Evolutionary conservation across 768 basidiomycete species (phyloP), one percentile per base, ranked within the genome.

Genomic region (Punctularia strigosozonata): DNA sequence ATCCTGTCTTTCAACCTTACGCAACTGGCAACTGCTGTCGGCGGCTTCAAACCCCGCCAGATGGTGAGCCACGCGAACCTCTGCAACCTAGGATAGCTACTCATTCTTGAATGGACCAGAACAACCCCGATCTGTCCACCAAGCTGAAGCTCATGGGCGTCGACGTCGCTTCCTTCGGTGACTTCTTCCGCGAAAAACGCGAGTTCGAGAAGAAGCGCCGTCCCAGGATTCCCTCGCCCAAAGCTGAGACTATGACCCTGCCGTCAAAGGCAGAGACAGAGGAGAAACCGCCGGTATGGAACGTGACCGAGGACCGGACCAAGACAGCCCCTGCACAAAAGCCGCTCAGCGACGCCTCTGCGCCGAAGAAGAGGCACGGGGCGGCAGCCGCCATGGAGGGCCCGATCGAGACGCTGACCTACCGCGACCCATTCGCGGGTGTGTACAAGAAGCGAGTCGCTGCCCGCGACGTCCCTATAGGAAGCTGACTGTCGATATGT

Each of bases 1-100:
- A 73, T 84, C 41, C 61, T 86, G 1, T 62, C 80, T 1, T 81
- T 78, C 63, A 86, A 86, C 56, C 58, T 86, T 6, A 76, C 76
- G 17, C 68, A 75, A 56, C 66, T 65, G 0, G 49, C 65, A 36
- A 70, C 68, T 3, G 52, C 45, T 2, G 44, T 58, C 1, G 67
- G 68, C 15, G 51, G 54, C 0, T 68, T 66, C 50, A 54, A 54
- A 39, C 59, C 60, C 13, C 53, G 71, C 24, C 57, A 61, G 42
- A 72, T 74, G 71, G 61, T 59, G 28, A 2, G 56, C 18, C 3
- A 4, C 15, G 19, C 15, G 25, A 1, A 17, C 10, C 13, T 6
- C 35, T 37, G 14, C 18, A 8, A 6, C 10, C 17, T 25, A 5
- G 17, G 13, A 10, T 14, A 19, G 36, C 35, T 36, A 6, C 14